phyloP scores from a whole-genome alignment of 768 basidiomycete species.

The Boletus tomentosulus region DNA sequence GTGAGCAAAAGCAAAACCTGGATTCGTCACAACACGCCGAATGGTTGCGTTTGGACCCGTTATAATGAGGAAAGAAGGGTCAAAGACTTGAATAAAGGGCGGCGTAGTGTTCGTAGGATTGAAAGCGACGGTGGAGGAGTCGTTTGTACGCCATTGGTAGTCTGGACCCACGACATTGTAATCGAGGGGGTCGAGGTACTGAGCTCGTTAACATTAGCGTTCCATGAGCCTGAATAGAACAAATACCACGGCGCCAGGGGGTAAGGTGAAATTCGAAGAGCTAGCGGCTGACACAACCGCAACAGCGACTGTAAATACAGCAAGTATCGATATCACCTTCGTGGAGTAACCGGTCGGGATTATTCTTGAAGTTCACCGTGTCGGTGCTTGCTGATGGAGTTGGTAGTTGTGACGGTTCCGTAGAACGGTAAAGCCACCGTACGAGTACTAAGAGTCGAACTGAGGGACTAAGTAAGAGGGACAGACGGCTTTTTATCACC shows the following conservation, averaged over 20 bases:
- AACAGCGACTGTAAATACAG: constrained; percentile 1
- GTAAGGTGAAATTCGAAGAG: constrained; percentile 4
- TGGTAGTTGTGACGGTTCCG: too few relatives aligned
- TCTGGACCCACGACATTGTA: constrained; percentile 50
- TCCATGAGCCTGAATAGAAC: background rate
- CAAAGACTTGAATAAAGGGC: constrained; percentile 58
- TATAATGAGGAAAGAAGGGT: constrained; percentile 52
- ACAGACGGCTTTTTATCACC: too few relatives aligned
- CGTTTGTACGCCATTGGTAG: constrained; percentile 35
- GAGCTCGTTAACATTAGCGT: background rate
- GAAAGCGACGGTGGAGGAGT: constrained; percentile 41
- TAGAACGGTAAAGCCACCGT: too few relatives aligned
- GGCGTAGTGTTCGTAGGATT: constrained; percentile 58
- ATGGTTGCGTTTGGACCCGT: constrained; percentile 57
- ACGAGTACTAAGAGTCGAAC: too few relatives aligned
- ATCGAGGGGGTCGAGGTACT: constrained; percentile 49
- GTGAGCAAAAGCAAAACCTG: constrained; percentile 68
- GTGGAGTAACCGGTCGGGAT: background rate
- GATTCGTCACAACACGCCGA: constrained; percentile 54
- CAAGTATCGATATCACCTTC: constrained; percentile 1
- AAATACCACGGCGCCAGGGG: constrained; percentile 20
- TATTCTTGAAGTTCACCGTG: too few relatives aligned
- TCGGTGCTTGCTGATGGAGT: too few relatives aligned
- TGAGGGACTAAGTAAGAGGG: too few relatives aligned
- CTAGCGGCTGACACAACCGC: background rate